Base-by-base conservation (phyloP, 345 rosid species). In the Populus tremula region DNA sequence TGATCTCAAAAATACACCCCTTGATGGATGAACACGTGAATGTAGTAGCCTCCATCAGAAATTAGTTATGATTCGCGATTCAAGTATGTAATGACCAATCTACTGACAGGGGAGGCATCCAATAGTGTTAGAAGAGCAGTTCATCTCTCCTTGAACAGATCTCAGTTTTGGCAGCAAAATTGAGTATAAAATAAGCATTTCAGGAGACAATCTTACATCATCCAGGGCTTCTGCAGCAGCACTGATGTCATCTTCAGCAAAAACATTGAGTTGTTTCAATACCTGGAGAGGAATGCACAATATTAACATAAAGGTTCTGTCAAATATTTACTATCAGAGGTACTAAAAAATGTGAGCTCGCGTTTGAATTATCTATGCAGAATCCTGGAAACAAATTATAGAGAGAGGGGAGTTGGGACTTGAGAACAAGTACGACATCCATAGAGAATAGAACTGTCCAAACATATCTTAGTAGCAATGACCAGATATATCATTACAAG, bases 141-240 rank as follows among this genome's bases (percentile, higher is more conserved):
- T 59, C 63, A 59, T n/a, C 23, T n/a, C 14, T 59, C 63, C 29
- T 12, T 59, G 10, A 56, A 29, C 63, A 56, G 63, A 2, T 56
- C 66, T 59, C 47, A 72, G 66, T 36, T 72, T n/a, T 72, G 75
- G 4, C 6, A 47, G 25, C 21, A 68, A 18, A 59, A 73, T 3
- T 1, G 49, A 33, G 12, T 23, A 69, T 41, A 14, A 38, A 16
- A 25, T 43, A 38, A 21, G 54, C 31, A 59, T 43, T 31, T 53
- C 45, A 41, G 38, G 10, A 45, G 49, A 11, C 6, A 39, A 43
- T 70, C 92, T 87, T 87, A 96, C 99, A 79, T 94, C 98, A 84
- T 91, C 81, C 20, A 96, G 84, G 69, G 97, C 97, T 67, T 91
- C 94, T 10, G 98, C 88, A 73, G 99, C 97, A 47, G 90, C 74